A percentile compares a stretch with the other conserved stretches of the same genome.
Evolutionary conservation across 805 yeast species (phyloP).

Genomic region (Suhomyces faveliae): DNA sequence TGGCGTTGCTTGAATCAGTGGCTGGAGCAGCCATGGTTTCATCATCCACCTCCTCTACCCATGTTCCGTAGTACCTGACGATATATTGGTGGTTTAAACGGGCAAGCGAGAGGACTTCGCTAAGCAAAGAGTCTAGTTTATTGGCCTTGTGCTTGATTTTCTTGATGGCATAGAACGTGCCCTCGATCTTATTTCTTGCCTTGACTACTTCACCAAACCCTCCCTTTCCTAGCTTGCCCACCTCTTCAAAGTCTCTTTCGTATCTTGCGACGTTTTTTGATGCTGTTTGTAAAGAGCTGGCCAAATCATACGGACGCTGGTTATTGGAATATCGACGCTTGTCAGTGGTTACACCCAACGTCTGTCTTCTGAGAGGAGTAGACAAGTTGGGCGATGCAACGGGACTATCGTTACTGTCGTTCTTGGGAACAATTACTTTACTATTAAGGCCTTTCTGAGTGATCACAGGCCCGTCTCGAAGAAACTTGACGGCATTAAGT

Average conservation of each 20-base stretch:
- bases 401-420: neutral
- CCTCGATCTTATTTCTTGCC: slow-evolving; percentile 89
- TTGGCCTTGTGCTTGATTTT: slow-evolving; percentile 82
- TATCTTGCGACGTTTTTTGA: slow-evolving; percentile 59
- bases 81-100: slow-evolving; percentile 93
- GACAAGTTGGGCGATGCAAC: neutral
- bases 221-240: slow-evolving; percentile 86
- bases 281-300: neutral
- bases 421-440: neutral
- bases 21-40: slow-evolving; percentile 18
- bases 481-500: slow-evolving; percentile 75
- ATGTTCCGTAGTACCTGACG: slow-evolving; percentile 93
- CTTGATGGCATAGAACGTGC: slow-evolving; percentile 91
- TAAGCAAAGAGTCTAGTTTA: slow-evolving; percentile 74
- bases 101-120: slow-evolving; percentile 90
- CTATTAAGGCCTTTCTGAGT: neutral
- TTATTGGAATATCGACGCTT: slow-evolving; percentile 24
- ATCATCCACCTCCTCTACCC: slow-evolving; percentile 77
- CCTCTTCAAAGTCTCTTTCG: slow-evolving; percentile 91
- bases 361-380: neutral
- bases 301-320: slow-evolving; percentile 10
- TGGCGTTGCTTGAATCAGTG: slow-evolving; percentile 13
- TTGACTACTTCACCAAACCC: slow-evolving; percentile 99
- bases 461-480: slow-evolving; percentile 64
- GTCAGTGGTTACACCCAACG: neutral